Conservation (phyloP, 208 protist genomes). For the Phytomonas serpens region DNA sequence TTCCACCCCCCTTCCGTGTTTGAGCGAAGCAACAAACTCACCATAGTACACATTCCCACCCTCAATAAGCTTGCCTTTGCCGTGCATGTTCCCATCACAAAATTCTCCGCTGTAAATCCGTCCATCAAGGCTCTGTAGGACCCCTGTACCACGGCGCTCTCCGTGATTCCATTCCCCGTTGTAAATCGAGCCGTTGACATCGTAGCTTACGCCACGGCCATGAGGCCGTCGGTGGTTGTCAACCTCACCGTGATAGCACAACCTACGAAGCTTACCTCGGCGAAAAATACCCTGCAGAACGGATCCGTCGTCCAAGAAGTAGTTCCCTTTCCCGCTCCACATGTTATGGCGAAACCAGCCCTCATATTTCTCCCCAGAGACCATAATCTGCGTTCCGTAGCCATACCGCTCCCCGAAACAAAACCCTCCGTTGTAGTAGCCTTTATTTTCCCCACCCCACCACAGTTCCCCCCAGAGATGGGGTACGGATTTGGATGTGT, state of each 20-base stretch:
- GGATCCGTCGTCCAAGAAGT: constrained; percentile 60
- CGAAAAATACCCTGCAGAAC: constrained; percentile 54
- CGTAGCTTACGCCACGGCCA: constrained; percentile 44
- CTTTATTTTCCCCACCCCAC: constrained; percentile 33
- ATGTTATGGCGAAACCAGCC: constrained; percentile 44
- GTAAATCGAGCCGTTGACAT: constrained; percentile 36
- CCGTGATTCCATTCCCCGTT: constrained; percentile 84
- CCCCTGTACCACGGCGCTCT: constrained; percentile 61
- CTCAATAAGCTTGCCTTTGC: constrained; percentile 47
- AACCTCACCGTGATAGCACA: constrained; percentile 72
- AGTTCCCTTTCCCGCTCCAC: constrained; percentile 57
- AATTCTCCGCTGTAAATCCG: constrained; percentile 74
- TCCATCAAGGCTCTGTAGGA: constrained; percentile 35
- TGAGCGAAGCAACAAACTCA: constrained; percentile 39
- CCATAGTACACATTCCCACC: constrained; percentile 61
- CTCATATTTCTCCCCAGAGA: constrained; percentile 62
- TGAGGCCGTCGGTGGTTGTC: constrained; percentile 41
- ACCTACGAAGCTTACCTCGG: constrained; percentile 22
- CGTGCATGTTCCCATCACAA: constrained; percentile 41
- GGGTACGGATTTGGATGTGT: constrained; percentile 47
- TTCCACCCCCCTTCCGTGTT: constrained; percentile 63
- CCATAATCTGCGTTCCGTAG: constrained; percentile 48
- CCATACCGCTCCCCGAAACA: constrained; percentile 45
- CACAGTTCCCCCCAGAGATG: constrained; percentile 79
- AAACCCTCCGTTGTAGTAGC: constrained; percentile 65